Evolutionary conservation across 1,284 basidiomycete genomes (phyloP).

Genomic region (Ustilago esculenta): DNA sequence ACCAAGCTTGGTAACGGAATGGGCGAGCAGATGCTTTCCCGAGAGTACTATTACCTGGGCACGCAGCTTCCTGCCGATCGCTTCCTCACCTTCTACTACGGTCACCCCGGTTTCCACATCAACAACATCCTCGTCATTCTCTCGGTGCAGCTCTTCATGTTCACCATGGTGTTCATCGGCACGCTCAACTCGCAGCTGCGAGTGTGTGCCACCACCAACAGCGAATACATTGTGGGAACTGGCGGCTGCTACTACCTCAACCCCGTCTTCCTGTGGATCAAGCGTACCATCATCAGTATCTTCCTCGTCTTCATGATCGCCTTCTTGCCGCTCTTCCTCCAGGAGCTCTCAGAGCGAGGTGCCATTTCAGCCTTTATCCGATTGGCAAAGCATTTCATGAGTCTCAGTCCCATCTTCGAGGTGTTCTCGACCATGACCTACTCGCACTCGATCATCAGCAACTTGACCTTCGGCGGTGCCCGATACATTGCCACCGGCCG

Average conservation of each 20-base stretch:
- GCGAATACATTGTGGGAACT: conserved; percentile 62
- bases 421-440: conserved; percentile 67
- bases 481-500: conserved; percentile 67
- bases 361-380: conserved; percentile 65
- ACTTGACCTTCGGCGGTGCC: conserved; percentile 67
- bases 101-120: conserved; percentile 99
- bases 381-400: conserved; percentile 66
- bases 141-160: conserved; percentile 67
- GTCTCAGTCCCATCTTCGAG: conserved; percentile 65
- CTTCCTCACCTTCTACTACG: conserved; percentile 99
- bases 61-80: conserved; percentile 98
- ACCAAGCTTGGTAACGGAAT: conserved; percentile 99
- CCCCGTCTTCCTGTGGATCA: conserved; percentile 66
- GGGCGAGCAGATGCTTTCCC: conserved; percentile 99
- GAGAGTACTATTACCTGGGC: conserved; percentile 98
- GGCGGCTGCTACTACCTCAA: conserved; percentile 67
- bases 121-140: conserved; percentile 87
- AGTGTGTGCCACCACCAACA: conserved; percentile 62
- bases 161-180: conserved; percentile 66
- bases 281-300: conserved; percentile 67
- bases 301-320: conserved; percentile 68
- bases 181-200: conserved; percentile 64
- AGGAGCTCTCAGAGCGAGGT: conserved; percentile 66
- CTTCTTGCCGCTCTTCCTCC: conserved; percentile 66
- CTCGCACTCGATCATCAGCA: conserved; percentile 66